Evolutionary conservation across 169 alveolate genomes (phyloP).

Genomic region (Cryptosporidium viatorum): DNA sequence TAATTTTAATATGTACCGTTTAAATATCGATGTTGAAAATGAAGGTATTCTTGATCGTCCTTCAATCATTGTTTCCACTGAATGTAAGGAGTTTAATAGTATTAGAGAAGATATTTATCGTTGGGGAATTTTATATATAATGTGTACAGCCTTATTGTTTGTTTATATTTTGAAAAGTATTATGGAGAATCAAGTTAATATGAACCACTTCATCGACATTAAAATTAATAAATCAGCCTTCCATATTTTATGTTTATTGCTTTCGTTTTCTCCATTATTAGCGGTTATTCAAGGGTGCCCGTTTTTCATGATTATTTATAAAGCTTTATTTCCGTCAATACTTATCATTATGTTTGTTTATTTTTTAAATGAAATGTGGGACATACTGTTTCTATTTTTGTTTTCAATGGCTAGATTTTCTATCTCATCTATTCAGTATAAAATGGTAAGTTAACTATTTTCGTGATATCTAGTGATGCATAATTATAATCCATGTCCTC

Average conservation of each 20-base stretch:
- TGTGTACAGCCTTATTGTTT: background rate
- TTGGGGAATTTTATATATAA: slow-evolving; percentile 49
- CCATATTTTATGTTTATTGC: slow-evolving; percentile 1
- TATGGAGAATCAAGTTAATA: background rate
- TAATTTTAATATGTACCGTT: background rate
- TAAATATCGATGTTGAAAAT: slow-evolving; percentile 8
- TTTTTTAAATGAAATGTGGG: slow-evolving; percentile 24
- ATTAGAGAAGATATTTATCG: slow-evolving; percentile 13
- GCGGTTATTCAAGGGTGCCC: slow-evolving; percentile 31
- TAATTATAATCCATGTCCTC: slow-evolving; percentile 68
- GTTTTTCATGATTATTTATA: slow-evolving; percentile 48
- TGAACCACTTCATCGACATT: background rate
- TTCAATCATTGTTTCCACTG: slow-evolving; percentile 38
- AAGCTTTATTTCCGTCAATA: slow-evolving; percentile 34
- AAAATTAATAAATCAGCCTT: background rate
- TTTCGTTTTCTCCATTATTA: slow-evolving; percentile 23
- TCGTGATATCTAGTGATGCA: slow-evolving; percentile 42
- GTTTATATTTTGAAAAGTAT: background rate
- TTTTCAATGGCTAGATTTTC: slow-evolving; percentile 40
- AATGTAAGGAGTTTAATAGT: slow-evolving; percentile 28
- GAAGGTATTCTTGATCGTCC: slow-evolving; percentile 32
- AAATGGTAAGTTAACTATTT: slow-evolving; percentile 55
- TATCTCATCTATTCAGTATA: slow-evolving; percentile 26
- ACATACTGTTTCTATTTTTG: slow-evolving; percentile 1
- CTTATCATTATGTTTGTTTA: background rate